Base-by-base conservation (phyloP, 169 alveolate species). In the Condylostoma magnum region DNA sequence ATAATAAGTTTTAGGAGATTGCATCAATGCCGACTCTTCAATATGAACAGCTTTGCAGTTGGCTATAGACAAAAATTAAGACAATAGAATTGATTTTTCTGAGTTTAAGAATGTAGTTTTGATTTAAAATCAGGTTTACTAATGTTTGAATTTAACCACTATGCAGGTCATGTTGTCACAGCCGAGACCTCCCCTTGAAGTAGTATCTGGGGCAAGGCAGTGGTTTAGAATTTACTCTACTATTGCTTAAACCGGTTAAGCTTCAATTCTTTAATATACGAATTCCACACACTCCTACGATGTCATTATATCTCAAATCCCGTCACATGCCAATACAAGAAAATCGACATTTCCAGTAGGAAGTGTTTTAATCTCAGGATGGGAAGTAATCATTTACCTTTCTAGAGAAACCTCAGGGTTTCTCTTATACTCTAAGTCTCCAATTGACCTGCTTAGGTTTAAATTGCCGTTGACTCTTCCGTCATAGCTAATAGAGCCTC, bases 251-350 rank as follows among this genome's bases (percentile, higher is more conserved):
- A 31, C 27, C 15, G 44, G 10, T 20, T 18, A 33, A 20, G 20
- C 58, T 30, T 25, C 56, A 38, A 56, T 31, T 44, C 44, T 44
- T 37, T 58, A 72, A 55, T 36, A 60, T 6, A 46, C 70, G 51
- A 69, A 66, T 33, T 84, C 86, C 46, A 85, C 89, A 36, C 85
- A 87, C 20, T 85, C 70, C 58, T 85, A 84, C 5, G 50, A 69
- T 18, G 79, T 74, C 47, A 86, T 27, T 53, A 86, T 77, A 69
- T 87, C 95, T 93, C 95, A 90, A 15, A 90, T 87, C 3, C 95
- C 95, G 76, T 90, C 95, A 69, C 95, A 90, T 34, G 90, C 95
- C 53, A 90, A 68, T 18, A 90, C 79, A 36, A 90, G 43, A 68
- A 85, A 87, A 27, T 85, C 89, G 48, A 76, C 72, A 28, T 84